A percentile compares a stretch with the other conserved stretches of the same genome.
Evolutionary conservation across 257 asterid species (phyloP).

Genomic region (Fraxinus pennsylvanica): DNA sequence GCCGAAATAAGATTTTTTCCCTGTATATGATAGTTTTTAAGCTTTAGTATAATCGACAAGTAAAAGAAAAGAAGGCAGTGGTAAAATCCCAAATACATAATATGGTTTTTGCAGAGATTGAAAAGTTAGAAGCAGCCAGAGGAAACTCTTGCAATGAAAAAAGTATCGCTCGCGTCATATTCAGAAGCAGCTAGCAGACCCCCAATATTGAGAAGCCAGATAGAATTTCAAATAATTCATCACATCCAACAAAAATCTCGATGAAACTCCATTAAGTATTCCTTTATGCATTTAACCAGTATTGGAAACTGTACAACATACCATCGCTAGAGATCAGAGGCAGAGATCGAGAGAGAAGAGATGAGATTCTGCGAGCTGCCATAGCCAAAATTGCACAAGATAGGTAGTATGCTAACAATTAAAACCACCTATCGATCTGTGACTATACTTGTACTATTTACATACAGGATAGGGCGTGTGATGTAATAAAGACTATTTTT

Average conservation of each 20-base stretch:
- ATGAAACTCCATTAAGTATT: neutral
- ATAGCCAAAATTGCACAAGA: constrained; percentile 29
- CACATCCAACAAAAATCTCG: neutral
- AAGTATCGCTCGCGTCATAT: neutral
- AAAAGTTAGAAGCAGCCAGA: neutral
- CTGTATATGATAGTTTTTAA: constrained; percentile 36
- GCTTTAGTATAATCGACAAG: neutral
- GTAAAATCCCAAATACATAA: neutral
- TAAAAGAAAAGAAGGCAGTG: neutral
- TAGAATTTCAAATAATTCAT: constrained; percentile 1
- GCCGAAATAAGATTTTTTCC: constrained; percentile 42
- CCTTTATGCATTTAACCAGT: neutral
- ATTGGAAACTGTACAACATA: constrained; percentile 6
- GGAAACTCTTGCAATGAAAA: neutral
- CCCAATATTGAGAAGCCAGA: neutral
- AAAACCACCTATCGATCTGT: neutral
- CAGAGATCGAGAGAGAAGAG: constrained; percentile 61
- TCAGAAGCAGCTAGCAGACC: constrained; percentile 6
- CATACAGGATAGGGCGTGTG: neutral
- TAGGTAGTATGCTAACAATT: neutral
- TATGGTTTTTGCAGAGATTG: neutral
- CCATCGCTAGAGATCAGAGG: constrained; percentile 50
- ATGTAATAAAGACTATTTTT: neutral
- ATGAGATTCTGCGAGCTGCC: constrained; percentile 73
- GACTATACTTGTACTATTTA: neutral